Percentiles rank a stretch among this genome's conserved stretches.
phyloP scores from a whole-genome alignment of 305 asterid species.

The Striga hermonthica region DNA sequence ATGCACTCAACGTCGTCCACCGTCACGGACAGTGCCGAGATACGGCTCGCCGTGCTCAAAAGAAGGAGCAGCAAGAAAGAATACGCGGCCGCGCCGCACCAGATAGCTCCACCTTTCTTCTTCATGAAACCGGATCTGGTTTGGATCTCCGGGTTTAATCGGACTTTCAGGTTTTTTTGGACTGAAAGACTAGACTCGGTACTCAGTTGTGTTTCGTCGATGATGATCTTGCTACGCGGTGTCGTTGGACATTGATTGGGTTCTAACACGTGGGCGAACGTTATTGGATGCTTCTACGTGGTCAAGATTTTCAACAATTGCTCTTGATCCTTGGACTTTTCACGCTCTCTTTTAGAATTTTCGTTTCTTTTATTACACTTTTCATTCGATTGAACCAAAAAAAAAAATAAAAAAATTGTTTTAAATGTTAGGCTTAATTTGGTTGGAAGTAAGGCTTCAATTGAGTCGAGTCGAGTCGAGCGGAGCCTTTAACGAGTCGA shows the following conservation, averaged over 20 bases:
- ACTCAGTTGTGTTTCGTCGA: constrained; percentile 4
- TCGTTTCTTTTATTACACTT: too few species aligned
- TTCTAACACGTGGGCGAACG: constrained; percentile 27
- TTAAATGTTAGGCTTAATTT: too few species aligned
- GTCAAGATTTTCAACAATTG: not conserved
- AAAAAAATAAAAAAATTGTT: too few species aligned
- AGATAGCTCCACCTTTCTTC: constrained; percentile 35
- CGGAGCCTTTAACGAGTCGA: too few species aligned
- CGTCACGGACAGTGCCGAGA: constrained; percentile 66
- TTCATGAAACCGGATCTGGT: constrained; percentile 38
- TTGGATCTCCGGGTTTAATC: constrained; percentile 27
- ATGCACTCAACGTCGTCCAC: constrained; percentile 80
- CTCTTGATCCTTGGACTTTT: too few species aligned
- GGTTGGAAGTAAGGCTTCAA: too few species aligned
- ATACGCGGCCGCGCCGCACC: constrained; percentile 38
- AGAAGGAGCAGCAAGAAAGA: constrained; percentile 41
- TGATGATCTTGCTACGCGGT: constrained; percentile 1
- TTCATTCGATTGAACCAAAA: too few species aligned
- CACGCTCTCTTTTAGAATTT: too few species aligned
- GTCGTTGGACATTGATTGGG: constrained; percentile 22
- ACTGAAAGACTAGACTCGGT: constrained; percentile 18
- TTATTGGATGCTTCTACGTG: constrained; percentile 35
- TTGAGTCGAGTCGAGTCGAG: too few species aligned
- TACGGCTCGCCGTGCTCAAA: constrained; percentile 39
- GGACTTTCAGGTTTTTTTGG: constrained; percentile 13